These are phyloP conservation scores for Aspergillus bridgeri DNA, from an alignment of 495 filamentous ascomycete genomes.

Conservation along the genomic window DNA sequence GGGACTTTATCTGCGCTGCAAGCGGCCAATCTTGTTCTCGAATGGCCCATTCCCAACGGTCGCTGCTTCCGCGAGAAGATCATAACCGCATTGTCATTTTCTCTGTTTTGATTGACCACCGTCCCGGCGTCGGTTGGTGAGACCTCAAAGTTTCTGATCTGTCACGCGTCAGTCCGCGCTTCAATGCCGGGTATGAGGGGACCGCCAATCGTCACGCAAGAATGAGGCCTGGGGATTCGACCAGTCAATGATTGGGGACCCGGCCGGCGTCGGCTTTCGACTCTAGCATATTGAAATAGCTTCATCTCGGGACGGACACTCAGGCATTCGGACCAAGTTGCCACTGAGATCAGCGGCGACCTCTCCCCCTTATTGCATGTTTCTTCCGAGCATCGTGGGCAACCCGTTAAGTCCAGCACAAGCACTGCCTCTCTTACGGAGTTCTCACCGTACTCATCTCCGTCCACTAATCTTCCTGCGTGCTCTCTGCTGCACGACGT, in stretches of 20 bases:
- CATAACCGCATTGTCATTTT: too few species aligned
- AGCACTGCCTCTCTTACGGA: not conserved
- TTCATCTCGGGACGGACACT: not conserved
- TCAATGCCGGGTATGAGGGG: slow-evolving; percentile 7
- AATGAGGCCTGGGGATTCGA: slow-evolving; percentile 13
- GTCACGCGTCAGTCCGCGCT: slow-evolving; percentile 34
- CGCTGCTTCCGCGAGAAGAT: not conserved
- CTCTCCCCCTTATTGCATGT: slow-evolving; percentile 3
- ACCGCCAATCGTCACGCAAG: slow-evolving; percentile 7
- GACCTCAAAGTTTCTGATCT: slow-evolving; percentile 25
- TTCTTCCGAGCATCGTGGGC: slow-evolving; percentile 18
- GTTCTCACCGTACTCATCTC: too few species aligned
- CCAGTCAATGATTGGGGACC: slow-evolving; percentile 11
- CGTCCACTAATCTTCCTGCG: too few species aligned
- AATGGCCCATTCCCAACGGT: slow-evolving; percentile 11
- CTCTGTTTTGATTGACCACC: not conserved
- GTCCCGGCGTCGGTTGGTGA: too few species aligned
- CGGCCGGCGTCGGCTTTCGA: slow-evolving; percentile 1
- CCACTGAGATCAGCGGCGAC: slow-evolving; percentile 10
- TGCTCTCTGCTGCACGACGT: too few species aligned
- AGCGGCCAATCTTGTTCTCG: too few species aligned
- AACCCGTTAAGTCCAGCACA: slow-evolving; percentile 8
- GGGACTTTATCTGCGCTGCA: too few species aligned
- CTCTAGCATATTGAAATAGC: not conserved
- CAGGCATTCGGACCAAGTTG: not conserved